Evolutionary conservation across 768 basidiomycete species (phyloP).

Genomic region (Tricholoma matsutake): DNA sequence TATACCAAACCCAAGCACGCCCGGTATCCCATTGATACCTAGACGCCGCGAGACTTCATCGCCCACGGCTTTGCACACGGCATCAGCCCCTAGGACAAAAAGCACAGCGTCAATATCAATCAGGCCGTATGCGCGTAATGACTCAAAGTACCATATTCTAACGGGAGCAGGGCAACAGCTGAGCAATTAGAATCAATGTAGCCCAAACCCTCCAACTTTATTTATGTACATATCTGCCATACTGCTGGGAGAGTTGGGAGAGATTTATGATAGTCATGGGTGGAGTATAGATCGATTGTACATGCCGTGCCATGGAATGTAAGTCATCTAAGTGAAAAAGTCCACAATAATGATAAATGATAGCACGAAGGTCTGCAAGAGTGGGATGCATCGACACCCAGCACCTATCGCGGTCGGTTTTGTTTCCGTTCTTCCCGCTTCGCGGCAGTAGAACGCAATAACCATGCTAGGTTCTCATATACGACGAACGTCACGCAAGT

Average conservation of each 20-base stretch:
- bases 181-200: too few species aligned
- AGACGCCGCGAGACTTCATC: too few species aligned
- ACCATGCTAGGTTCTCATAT: conserved; percentile 90
- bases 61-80: too few species aligned
- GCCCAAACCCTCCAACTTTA: too few species aligned
- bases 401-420: conserved; percentile 3
- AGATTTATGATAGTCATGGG: not conserved
- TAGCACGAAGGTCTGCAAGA: not conserved
- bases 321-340: not conserved
- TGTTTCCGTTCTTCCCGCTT: conserved; percentile 36
- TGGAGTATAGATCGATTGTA: not conserved
- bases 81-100: too few species aligned
- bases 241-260: not conserved
- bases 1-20: too few species aligned
- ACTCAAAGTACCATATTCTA: too few species aligned
- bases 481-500: conserved; percentile 98
- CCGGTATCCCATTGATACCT: too few species aligned
- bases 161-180: too few species aligned
- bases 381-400: not conserved
- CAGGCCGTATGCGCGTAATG: too few species aligned
- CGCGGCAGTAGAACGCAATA: conserved; percentile 65
- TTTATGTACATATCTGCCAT: too few species aligned
- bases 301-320: not conserved
- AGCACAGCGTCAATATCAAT: too few species aligned
- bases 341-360: not conserved